These are phyloP conservation scores for Cucumis cinereus DNA, from an alignment of 306 rosid species.

Conservation along the genomic window DNA sequence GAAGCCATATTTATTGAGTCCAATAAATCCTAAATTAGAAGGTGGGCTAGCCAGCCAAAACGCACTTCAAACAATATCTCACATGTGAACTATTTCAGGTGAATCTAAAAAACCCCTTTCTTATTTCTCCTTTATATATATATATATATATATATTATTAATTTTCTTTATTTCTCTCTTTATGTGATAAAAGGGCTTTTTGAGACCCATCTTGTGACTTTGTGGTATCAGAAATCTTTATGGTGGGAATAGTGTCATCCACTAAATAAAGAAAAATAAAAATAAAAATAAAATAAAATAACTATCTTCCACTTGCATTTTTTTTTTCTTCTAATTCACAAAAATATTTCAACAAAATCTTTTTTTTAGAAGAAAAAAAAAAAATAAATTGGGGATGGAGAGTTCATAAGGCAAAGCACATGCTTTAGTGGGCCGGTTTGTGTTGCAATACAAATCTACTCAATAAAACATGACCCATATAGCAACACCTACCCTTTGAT, in stretches of 20 bases:
- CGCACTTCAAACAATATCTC: neutral
- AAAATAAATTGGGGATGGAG: neutral
- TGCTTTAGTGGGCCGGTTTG: constrained; percentile 8
- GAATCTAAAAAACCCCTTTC: neutral
- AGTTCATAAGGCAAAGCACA: neutral
- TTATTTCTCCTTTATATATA: neutral
- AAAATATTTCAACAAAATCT: neutral
- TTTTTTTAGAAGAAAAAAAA: no score
- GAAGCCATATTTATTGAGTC: constrained; percentile 10
- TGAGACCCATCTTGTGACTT: neutral
- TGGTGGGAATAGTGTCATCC: constrained; percentile 8
- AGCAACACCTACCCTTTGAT: neutral
- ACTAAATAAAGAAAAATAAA: neutral
- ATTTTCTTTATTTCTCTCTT: neutral
- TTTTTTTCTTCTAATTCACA: neutral
- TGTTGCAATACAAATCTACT: constrained; percentile 6
- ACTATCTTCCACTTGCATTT: neutral
- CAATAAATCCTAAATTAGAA: neutral
- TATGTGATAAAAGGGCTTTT: neutral
- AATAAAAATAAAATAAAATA: neutral
- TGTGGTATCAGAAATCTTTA: neutral
- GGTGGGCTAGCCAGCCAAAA: constrained; percentile 19
- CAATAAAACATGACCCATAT: neutral
- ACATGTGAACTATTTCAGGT: constrained; percentile 11
- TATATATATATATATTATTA: no score